Percentiles rank a stretch among this genome's conserved stretches.
phyloP scores from a whole-genome alignment of 2,329 filamentous ascomycete genomes.

The Monilinia fructigena region DNA sequence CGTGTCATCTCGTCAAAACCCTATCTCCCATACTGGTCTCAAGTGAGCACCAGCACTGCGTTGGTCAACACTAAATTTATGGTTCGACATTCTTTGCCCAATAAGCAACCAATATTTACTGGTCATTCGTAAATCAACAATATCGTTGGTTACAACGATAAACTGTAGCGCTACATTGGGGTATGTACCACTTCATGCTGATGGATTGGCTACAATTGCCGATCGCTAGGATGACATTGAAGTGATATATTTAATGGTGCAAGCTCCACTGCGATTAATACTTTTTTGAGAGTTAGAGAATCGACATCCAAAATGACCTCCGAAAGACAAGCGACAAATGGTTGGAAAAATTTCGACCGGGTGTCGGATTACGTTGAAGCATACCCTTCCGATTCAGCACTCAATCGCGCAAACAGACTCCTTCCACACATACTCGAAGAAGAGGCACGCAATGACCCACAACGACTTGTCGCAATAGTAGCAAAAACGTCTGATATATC shows the following conservation, averaged over 20 bases:
- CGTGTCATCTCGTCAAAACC: background rate
- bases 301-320: background rate
- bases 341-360: background rate
- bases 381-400: constrained; percentile 3
- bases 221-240: background rate
- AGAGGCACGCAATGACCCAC: constrained; percentile 22
- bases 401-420: constrained; percentile 15
- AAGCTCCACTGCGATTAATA: background rate
- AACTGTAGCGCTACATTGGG: background rate
- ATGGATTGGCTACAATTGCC: background rate
- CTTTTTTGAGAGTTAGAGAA: background rate
- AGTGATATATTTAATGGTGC: background rate
- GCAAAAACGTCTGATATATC: constrained; percentile 24
- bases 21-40: background rate
- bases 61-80: background rate
- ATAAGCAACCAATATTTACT: background rate
- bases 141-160: background rate
- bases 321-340: background rate
- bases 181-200: background rate
- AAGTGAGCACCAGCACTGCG: background rate
- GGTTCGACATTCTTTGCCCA: background rate
- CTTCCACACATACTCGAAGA: constrained; percentile 29
- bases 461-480: constrained; percentile 24
- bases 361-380: background rate
- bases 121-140: background rate